These are phyloP conservation scores for Penicillium concentricum DNA, from an alignment of 2,329 filamentous ascomycete species.

Conservation along the genomic window DNA sequence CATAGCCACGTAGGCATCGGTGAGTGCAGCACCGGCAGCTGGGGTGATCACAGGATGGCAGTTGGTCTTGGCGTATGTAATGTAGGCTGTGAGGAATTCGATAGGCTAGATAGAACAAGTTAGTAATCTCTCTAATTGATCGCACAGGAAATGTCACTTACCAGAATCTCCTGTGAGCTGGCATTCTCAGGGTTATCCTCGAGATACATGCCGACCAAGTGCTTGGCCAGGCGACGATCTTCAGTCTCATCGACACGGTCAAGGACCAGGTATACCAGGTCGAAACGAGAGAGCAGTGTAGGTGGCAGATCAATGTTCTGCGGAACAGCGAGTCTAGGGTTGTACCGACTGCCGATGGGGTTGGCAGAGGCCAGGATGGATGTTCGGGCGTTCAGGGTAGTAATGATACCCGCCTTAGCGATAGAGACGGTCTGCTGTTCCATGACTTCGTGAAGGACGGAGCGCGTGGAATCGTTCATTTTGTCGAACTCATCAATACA, in stretches of 20 bases:
- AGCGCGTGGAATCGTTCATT: constrained; percentile 73
- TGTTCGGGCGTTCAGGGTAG: constrained; percentile 89
- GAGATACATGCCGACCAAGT: constrained; percentile 93
- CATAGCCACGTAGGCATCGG: constrained; percentile 89
- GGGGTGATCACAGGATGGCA: constrained; percentile 79
- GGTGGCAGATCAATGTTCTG: constrained; percentile 98
- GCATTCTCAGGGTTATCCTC: constrained; percentile 90
- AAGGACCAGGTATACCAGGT: constrained; percentile 93
- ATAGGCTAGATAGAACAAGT: constrained; percentile 61
- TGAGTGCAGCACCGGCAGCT: constrained; percentile 78
- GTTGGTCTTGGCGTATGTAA: constrained; percentile 88
- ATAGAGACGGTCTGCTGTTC: constrained; percentile 78
- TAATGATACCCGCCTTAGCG: constrained; percentile 75
- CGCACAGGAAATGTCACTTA: constrained; percentile 49
- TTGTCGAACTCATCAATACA: constrained; percentile 81
- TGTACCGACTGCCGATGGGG: constrained; percentile 96
- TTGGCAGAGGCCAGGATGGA: constrained; percentile 96
- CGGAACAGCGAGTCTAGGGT: constrained; percentile 89
- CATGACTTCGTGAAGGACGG: constrained; percentile 77
- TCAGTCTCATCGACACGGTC: constrained; percentile 88
- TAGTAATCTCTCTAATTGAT: constrained; percentile 14
- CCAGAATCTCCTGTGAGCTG: constrained; percentile 72
- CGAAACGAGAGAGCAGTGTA: constrained; percentile 91
- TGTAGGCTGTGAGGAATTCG: constrained; percentile 94
- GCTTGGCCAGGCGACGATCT: constrained; percentile 84